Conservation (phyloP, 306 rosid genomes). For the Cucurbita moschata region DNA sequence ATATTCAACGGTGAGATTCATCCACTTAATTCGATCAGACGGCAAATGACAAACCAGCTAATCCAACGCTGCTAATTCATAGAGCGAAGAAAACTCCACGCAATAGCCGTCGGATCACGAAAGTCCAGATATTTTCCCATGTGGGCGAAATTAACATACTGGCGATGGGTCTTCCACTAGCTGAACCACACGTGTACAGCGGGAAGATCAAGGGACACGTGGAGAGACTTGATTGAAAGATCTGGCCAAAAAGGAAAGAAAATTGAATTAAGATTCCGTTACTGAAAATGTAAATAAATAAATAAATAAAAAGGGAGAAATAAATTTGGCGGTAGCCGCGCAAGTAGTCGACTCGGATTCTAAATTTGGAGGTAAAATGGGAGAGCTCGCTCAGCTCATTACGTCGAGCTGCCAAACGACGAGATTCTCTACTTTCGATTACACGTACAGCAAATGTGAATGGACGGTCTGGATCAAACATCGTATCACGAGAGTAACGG, state of each 20-base stretch:
- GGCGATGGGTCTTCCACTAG: neutral
- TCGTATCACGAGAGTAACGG: neutral
- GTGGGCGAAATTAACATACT: neutral
- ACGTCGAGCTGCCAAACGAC: neutral
- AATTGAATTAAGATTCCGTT: neutral
- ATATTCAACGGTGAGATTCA: neutral
- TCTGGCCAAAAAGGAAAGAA: neutral
- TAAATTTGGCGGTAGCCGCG: neutral
- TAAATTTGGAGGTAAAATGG: constrained; percentile 2
- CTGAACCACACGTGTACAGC: neutral
- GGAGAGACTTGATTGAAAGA: neutral
- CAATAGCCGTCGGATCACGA: neutral
- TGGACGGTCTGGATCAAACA: neutral
- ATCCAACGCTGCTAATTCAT: constrained; percentile 5
- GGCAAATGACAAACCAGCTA: neutral
- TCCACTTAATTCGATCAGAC: neutral
- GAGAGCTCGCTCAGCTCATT: neutral
- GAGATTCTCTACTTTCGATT: neutral
- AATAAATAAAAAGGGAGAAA: neutral
- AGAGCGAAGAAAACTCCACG: neutral
- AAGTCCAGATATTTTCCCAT: neutral
- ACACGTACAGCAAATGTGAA: neutral
- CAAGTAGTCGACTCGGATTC: neutral
- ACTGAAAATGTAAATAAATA: neutral
- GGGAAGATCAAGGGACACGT: neutral